Percentiles rank a stretch among this genome's conserved stretches.
These are phyloP conservation scores for Primulina eburnea DNA, from an alignment of 257 asterid genomes.

Conservation along the genomic window DNA sequence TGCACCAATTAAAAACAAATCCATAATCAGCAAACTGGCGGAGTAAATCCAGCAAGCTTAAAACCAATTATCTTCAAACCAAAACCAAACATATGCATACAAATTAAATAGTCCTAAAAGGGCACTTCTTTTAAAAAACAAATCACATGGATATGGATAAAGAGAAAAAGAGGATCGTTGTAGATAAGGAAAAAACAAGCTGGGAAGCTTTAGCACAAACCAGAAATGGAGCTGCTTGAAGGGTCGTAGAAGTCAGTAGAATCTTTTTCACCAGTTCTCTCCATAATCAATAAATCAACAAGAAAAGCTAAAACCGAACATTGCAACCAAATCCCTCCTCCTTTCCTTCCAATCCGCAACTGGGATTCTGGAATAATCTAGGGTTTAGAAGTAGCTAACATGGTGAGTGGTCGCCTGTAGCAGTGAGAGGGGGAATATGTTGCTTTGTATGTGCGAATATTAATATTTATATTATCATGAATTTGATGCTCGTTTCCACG, in stretches of 20 bases:
- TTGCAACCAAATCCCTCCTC: neutral
- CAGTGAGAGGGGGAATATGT: neutral
- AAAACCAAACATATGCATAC: neutral
- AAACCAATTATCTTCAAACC: neutral
- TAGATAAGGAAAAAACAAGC: neutral
- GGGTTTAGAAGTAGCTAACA: neutral
- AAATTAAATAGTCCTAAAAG: neutral
- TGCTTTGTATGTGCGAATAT: neutral
- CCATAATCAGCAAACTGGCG: neutral
- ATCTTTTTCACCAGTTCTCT: neutral
- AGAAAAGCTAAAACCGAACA: neutral
- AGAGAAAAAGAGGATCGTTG: neutral
- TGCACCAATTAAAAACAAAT: neutral
- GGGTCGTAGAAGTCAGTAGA: neutral
- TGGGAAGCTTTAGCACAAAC: neutral
- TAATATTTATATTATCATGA: neutral
- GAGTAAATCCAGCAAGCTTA: neutral
- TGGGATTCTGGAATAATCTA: neutral
- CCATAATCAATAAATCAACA: neutral
- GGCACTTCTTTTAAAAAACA: no score
- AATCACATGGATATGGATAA: neutral
- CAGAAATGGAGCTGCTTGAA: neutral
- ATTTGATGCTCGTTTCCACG: neutral
- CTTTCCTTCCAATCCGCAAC: neutral
- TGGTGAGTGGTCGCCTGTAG: neutral